Conservation (phyloP, 371 early-diverging fungal species). For the Rhizopus arrhizus region DNA sequence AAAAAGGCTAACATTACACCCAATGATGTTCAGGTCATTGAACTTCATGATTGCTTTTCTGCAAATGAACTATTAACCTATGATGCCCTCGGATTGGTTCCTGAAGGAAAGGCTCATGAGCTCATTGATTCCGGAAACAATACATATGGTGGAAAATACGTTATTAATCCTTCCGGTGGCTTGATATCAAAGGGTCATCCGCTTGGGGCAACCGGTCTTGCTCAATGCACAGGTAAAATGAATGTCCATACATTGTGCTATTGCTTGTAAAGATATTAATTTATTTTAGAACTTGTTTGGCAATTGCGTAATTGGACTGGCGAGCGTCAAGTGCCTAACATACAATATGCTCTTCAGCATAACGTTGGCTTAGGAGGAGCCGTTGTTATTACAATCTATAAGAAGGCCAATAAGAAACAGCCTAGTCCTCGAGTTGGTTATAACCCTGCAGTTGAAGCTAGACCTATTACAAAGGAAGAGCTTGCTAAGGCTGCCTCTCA, state of each 20-base stretch:
- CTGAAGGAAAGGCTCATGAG: slow-evolving; percentile 65
- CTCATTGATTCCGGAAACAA: slow-evolving; percentile 60
- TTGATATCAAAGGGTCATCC: slow-evolving; percentile 84
- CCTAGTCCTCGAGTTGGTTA: slow-evolving; percentile 64
- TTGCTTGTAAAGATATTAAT: background rate
- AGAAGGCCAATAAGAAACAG: slow-evolving; percentile 50
- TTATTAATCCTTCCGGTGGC: slow-evolving; percentile 82
- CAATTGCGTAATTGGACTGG: slow-evolving; percentile 75
- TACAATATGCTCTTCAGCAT: slow-evolving; percentile 74
- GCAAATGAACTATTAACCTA: slow-evolving; percentile 81
- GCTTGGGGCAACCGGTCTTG: slow-evolving; percentile 80
- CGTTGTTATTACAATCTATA: slow-evolving; percentile 72
- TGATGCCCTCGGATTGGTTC: slow-evolving; percentile 74
- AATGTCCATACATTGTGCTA: background rate
- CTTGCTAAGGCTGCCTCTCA: slow-evolving; percentile 60
- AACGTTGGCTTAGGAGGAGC: slow-evolving; percentile 83
- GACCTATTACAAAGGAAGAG: slow-evolving; percentile 62
- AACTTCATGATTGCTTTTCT: slow-evolving; percentile 84
- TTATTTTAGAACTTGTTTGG: slow-evolving; percentile 54
- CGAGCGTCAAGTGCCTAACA: slow-evolving; percentile 72
- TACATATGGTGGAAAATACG: slow-evolving; percentile 65
- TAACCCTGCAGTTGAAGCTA: slow-evolving; percentile 71
- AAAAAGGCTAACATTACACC: slow-evolving; percentile 62
- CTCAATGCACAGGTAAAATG: slow-evolving; percentile 68
- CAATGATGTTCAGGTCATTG: slow-evolving; percentile 70